phyloP scores from a whole-genome alignment of 2,329 filamentous ascomycete species.

The Trichoderma guizhouense region DNA sequence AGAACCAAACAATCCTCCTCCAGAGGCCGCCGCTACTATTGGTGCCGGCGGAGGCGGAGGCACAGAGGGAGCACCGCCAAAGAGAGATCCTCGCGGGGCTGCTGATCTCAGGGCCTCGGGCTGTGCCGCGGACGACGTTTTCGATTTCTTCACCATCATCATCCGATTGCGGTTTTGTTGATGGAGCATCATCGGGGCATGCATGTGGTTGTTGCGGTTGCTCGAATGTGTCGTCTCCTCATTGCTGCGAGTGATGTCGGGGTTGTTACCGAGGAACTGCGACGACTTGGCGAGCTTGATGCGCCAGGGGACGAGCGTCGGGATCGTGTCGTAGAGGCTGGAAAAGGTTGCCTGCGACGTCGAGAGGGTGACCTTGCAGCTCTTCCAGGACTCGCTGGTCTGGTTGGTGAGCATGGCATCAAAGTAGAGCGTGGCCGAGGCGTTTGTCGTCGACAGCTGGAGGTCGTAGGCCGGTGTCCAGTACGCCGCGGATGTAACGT shows the following conservation, averaged over 20 bases:
- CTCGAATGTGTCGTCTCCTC: slow-evolving; percentile 31
- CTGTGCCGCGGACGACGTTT: neutral
- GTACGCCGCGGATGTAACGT: slow-evolving; percentile 55
- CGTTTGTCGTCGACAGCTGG: slow-evolving; percentile 54
- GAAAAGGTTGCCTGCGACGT: slow-evolving; percentile 60
- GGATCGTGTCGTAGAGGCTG: slow-evolving; percentile 53
- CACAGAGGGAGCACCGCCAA: neutral
- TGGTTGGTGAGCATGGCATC: slow-evolving; percentile 60
- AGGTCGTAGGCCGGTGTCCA: slow-evolving; percentile 63
- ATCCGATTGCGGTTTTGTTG: neutral
- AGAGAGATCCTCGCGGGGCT: neutral
- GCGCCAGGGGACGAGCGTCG: slow-evolving; percentile 54
- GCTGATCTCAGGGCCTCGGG: neutral
- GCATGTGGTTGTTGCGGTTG: neutral
- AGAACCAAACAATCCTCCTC: neutral
- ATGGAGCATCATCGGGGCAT: neutral
- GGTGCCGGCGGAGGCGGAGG: neutral
- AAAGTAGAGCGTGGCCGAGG: slow-evolving; percentile 54
- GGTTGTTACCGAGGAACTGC: slow-evolving; percentile 13
- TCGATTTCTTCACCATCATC: neutral
- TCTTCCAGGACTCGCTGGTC: slow-evolving; percentile 61
- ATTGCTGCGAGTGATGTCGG: slow-evolving; percentile 36
- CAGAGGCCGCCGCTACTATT: neutral
- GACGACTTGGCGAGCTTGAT: slow-evolving; percentile 43
- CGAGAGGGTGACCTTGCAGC: slow-evolving; percentile 58